A percentile compares a stretch with the other conserved stretches of the same genome.
Evolutionary conservation across 1,139 yeast genomes (phyloP).

Genomic region (Scheffersomyces illinoinensis): DNA sequence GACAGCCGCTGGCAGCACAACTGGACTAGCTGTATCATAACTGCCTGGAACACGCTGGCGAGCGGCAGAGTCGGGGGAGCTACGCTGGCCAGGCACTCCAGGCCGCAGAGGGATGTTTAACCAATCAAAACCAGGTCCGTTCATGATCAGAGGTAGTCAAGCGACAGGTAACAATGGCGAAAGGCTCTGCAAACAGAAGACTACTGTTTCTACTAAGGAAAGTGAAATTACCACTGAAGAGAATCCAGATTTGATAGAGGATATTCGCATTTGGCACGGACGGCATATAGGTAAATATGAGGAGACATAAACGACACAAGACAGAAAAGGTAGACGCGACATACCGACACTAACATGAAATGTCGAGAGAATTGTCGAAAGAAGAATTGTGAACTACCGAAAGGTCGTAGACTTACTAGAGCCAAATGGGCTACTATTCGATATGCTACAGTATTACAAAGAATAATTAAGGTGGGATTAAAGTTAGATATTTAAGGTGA

Average conservation of each 20-base stretch:
- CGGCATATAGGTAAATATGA: not conserved
- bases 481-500: not conserved
- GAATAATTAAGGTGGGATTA: not conserved
- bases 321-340: not conserved
- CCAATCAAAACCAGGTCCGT: constrained; percentile 41
- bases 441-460: no score
- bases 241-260: not conserved
- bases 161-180: not conserved
- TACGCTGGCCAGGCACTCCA: not conserved
- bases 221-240: not conserved
- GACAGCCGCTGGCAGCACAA: not conserved
- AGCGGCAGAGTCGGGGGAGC: constrained; percentile 2
- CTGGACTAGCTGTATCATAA: not conserved
- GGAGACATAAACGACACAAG: not conserved
- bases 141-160: constrained; percentile 15
- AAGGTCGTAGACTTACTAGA: not conserved
- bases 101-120: not conserved
- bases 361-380: not conserved
- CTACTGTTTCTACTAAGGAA: not conserved
- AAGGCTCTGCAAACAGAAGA: not conserved
- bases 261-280: not conserved
- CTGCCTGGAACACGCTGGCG: not conserved
- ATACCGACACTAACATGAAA: not conserved
- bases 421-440: no score
- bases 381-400: not conserved